These are phyloP conservation scores for Pythium oligandrum DNA, from an alignment of 352 stramenopile genomes.

Conservation along the genomic window DNA sequence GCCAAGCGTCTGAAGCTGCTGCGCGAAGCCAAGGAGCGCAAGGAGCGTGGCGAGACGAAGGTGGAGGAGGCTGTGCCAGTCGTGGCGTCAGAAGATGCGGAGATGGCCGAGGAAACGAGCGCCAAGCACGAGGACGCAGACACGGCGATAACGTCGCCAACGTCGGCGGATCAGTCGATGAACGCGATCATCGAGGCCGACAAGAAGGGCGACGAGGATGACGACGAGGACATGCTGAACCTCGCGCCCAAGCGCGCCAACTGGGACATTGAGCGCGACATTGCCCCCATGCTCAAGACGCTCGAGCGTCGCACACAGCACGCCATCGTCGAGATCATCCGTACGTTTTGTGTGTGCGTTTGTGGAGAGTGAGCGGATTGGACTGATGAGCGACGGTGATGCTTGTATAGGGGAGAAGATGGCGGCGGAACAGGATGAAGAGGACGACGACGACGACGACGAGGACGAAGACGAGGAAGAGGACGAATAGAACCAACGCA, in stretches of 20 bases:
- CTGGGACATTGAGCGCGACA: conserved; percentile 85
- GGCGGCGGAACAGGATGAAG: conserved; percentile 60
- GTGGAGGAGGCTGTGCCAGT: neutral
- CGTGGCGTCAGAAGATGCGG: conserved; percentile 16
- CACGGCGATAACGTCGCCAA: neutral
- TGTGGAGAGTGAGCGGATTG: neutral
- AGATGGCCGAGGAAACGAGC: conserved; percentile 11
- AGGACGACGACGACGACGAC: conserved; percentile 51
- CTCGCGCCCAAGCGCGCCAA: conserved; percentile 81
- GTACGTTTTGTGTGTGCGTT: conserved; percentile 28
- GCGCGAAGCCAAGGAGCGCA: conserved; percentile 76
- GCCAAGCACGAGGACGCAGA: conserved; percentile 2
- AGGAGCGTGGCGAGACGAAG: conserved; percentile 26
- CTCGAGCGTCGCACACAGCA: conserved; percentile 83
- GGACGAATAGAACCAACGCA: conserved; percentile 13
- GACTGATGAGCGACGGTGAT: conserved; percentile 5
- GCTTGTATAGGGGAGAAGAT: conserved; percentile 67
- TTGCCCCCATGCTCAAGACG: conserved; percentile 85
- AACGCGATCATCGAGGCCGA: neutral
- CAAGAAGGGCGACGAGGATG: conserved; percentile 32
- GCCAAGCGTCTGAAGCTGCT: conserved; percentile 84
- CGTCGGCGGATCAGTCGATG: conserved; percentile 1
- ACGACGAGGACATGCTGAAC: conserved; percentile 63
- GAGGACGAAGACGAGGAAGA: conserved; percentile 45
- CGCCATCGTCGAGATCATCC: conserved; percentile 81